Evolutionary conservation across 331 rosid genomes (phyloP).

Genomic region (Quercus lobata): DNA sequence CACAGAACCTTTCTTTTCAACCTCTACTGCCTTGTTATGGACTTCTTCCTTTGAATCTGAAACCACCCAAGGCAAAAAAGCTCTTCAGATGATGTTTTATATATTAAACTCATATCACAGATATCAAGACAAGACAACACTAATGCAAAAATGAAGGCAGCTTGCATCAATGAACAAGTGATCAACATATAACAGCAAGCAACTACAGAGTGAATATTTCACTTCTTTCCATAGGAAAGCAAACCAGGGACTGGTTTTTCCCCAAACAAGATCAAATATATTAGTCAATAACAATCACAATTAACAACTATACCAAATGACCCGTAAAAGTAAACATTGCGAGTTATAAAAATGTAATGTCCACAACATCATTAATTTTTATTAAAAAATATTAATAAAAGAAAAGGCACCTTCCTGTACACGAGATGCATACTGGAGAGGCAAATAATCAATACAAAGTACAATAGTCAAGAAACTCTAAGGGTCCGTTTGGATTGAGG

Average conservation of each 20-base stretch:
- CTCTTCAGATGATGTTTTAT: neutral
- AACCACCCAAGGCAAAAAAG: conserved; percentile 22
- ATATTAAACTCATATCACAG: conserved; percentile 1
- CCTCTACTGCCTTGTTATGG: conserved; percentile 28
- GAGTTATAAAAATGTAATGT: too few relatives aligned
- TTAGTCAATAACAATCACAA: neutral
- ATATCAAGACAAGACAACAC: neutral
- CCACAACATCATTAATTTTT: too few relatives aligned
- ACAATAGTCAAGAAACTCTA: too few relatives aligned
- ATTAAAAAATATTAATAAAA: too few relatives aligned
- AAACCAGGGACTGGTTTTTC: neutral
- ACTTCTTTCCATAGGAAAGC: neutral
- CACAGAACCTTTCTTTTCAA: conserved; percentile 55
- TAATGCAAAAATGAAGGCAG: neutral
- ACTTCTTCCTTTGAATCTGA: conserved; percentile 48
- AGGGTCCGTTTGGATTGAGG: too few relatives aligned
- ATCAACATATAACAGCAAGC: neutral
- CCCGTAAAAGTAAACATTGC: too few relatives aligned
- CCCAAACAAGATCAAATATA: neutral
- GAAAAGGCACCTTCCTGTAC: too few relatives aligned
- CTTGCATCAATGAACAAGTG: neutral
- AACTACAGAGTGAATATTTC: neutral
- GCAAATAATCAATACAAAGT: too few relatives aligned
- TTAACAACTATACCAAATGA: neutral
- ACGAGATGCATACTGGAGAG: too few relatives aligned